Evolutionary conservation across 352 stramenopile species (phyloP).

Genomic region (Phytophthora palmivora): DNA sequence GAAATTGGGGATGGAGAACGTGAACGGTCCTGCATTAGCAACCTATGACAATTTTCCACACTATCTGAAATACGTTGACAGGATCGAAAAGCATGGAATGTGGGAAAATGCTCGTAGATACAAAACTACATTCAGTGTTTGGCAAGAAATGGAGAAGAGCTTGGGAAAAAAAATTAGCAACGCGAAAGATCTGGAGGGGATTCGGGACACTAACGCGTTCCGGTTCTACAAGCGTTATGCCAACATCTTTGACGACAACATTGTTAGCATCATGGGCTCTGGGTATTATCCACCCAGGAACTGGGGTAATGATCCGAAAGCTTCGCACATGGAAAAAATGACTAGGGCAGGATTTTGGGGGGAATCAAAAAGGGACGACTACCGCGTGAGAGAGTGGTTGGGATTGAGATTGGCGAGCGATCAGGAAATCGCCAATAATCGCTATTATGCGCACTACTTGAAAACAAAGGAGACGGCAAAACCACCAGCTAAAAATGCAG

Average conservation of each 20-base stretch:
- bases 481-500: too few species aligned
- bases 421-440: too few species aligned
- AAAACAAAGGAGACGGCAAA: too few species aligned
- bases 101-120: neutral
- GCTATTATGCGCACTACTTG: too few species aligned
- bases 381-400: too few species aligned
- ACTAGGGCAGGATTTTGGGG: neutral
- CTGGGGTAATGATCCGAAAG: neutral
- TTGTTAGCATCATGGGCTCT: neutral
- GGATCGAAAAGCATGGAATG: neutral
- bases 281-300: neutral
- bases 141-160: neutral
- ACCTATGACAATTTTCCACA: too few species aligned
- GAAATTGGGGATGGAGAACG: too few species aligned
- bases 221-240: neutral
- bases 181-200: neutral
- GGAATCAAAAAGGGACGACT: neutral
- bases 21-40: too few species aligned
- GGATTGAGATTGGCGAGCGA: too few species aligned
- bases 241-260: neutral
- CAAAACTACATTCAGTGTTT: neutral
- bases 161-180: neutral
- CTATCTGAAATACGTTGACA: neutral
- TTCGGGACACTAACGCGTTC: neutral
- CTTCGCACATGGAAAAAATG: neutral